Evolutionary conservation across 441 rosid genomes (phyloP).

Genomic region (Bocquillonia castaneifolia): DNA sequence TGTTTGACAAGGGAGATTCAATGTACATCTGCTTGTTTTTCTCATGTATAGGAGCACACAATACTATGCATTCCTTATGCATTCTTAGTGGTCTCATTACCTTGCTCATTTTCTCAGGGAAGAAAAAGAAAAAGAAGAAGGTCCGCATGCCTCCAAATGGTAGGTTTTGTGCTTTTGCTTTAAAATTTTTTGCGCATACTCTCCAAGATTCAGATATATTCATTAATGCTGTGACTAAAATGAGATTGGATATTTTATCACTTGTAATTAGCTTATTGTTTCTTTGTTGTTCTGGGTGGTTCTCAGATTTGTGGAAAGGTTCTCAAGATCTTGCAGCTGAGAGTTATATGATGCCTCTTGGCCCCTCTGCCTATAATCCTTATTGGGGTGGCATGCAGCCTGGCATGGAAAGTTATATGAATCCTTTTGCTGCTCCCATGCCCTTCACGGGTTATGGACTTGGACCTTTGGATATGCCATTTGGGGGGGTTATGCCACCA

Average conservation of each 20-base stretch:
- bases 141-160: constrained; percentile 62
- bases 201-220: not conserved
- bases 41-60: not conserved
- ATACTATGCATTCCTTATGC: not conserved
- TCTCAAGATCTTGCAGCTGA: constrained; percentile 75
- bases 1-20: not conserved
- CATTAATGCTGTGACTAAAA: not conserved
- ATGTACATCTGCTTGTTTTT: not conserved
- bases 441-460: constrained; percentile 80
- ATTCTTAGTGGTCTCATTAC: not conserved
- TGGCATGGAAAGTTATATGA: constrained; percentile 69
- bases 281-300: constrained; percentile 17
- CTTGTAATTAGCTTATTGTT: not conserved
- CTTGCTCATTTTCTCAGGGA: constrained; percentile 45
- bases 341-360: constrained; percentile 84
- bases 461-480: constrained; percentile 62
- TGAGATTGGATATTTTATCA: not conserved
- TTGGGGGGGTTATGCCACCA: constrained; percentile 54
- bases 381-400: constrained; percentile 85
- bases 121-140: constrained; percentile 92
- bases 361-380: constrained; percentile 65
- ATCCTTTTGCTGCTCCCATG: constrained; percentile 61
- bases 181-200: not conserved
- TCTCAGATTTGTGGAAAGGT: constrained; percentile 72
- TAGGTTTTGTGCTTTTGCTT: constrained; percentile 20